phyloP scores from a whole-genome alignment of 2,329 filamentous ascomycete species.

The Verticillium nonalfalfae region DNA sequence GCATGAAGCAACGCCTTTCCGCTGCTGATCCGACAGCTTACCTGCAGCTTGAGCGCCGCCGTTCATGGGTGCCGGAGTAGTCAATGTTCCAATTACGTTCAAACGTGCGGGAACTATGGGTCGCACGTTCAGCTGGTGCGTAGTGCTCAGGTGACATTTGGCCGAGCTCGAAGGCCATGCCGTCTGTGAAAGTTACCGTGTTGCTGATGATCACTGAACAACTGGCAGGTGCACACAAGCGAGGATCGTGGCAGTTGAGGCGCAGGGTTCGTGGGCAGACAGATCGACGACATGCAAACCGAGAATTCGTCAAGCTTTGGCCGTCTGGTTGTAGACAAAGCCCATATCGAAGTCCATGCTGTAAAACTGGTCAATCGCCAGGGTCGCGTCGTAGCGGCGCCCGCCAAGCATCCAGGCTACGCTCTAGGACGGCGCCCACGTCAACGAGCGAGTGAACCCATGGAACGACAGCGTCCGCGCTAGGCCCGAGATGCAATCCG shows the following conservation, averaged over 20 bases:
- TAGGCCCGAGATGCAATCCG: not conserved
- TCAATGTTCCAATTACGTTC: not conserved
- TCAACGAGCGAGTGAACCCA: not conserved
- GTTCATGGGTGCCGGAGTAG: not conserved
- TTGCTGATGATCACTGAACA: too few species aligned
- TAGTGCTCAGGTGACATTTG: too few species aligned
- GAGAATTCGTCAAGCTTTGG: too few species aligned
- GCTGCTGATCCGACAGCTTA: not conserved
- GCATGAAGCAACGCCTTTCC: not conserved
- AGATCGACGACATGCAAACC: too few species aligned
- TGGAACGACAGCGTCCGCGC: not conserved
- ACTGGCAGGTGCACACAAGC: too few species aligned
- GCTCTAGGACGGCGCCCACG: too few species aligned
- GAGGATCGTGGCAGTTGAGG: too few species aligned
- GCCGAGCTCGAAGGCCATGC: too few species aligned
- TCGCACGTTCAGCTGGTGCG: not conserved
- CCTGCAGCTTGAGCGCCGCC: not conserved
- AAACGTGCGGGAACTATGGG: not conserved
- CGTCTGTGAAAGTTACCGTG: too few species aligned
- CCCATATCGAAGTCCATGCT: not conserved
- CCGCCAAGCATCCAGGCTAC: not conserved
- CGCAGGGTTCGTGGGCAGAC: too few species aligned
- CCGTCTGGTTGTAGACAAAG: too few species aligned
- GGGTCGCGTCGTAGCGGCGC: not conserved
- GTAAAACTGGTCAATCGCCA: not conserved